Percentiles rank a stretch among this genome's conserved stretches.
phyloP scores from a whole-genome alignment of 176 grass and related monocot genomes.

The Lolium rigidum region DNA sequence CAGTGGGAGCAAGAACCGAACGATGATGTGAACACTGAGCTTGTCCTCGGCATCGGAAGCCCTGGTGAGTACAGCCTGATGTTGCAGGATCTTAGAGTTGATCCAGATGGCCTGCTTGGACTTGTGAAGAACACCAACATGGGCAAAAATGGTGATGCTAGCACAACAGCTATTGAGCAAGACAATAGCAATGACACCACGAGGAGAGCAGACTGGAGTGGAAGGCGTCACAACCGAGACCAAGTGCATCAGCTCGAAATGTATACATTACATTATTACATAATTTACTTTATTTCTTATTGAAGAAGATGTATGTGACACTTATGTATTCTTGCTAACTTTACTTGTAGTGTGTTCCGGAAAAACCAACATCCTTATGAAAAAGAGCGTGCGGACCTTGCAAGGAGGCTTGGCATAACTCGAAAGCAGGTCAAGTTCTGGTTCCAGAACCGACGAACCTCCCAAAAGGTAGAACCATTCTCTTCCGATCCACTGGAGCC shows the following conservation, averaged over 20 bases:
- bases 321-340: no score
- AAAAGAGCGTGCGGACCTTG: background rate
- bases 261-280: no score
- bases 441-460: slow-evolving; percentile 44
- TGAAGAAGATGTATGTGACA: no score
- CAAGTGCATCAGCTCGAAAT: background rate
- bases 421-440: slow-evolving; percentile 17
- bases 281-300: no score
- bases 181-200: background rate
- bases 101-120: background rate
- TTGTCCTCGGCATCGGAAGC: background rate
- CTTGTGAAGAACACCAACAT: background rate
- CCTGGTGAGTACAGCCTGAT: no score
- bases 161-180: background rate
- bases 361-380: background rate
- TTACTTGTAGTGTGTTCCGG: background rate
- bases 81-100: background rate
- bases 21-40: background rate
- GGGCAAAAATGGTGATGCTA: background rate
- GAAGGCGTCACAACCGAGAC: background rate
- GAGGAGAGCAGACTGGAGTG: background rate
- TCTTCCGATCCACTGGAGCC: no score
- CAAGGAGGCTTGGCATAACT: background rate
- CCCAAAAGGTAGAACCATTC: background rate
- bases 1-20: background rate